Evolutionary conservation across 2,329 filamentous ascomycete species (phyloP).

Genomic region (Grosmannia clavigera): DNA sequence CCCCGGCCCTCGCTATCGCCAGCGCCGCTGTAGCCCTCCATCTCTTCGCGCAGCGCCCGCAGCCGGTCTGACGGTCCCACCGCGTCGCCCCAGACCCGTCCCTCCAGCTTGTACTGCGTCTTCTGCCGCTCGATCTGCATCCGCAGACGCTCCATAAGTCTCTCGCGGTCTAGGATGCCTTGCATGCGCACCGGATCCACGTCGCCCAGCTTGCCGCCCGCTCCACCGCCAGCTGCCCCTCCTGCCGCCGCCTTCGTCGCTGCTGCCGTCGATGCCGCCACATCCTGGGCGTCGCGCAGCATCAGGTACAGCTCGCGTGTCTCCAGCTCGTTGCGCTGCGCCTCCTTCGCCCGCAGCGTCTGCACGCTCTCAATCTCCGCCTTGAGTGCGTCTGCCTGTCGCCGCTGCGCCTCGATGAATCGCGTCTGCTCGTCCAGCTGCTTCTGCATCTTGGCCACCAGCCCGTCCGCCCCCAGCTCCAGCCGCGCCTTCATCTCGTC

Average conservation of each 20-base stretch:
- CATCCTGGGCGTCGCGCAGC: constrained; percentile 93
- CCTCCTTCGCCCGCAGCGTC: constrained; percentile 73
- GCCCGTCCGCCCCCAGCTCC: constrained; percentile 81
- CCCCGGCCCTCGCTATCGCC: constrained; percentile 27
- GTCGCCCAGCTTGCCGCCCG: constrained; percentile 37
- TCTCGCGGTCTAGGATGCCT: constrained; percentile 86
- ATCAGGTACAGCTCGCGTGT: constrained; percentile 95
- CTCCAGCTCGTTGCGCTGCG: constrained; percentile 90
- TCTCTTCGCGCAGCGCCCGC: constrained; percentile 82
- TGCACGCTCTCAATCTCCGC: constrained; percentile 81
- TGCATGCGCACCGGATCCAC: constrained; percentile 68
- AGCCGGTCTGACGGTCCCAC: constrained; percentile 83
- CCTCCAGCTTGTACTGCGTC: constrained; percentile 94
- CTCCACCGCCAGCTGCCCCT: neutral
- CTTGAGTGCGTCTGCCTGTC: constrained; percentile 80
- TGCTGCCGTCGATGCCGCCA: constrained; percentile 72
- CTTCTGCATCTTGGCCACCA: constrained; percentile 85
- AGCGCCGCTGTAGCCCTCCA: constrained; percentile 52
- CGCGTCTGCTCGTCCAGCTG: constrained; percentile 87
- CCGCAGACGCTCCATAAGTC: constrained; percentile 84
- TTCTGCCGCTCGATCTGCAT: constrained; percentile 94
- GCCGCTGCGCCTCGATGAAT: constrained; percentile 77
- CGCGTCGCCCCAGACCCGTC: constrained; percentile 73
- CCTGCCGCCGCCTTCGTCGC: constrained; percentile 2
- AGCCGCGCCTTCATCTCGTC: constrained; percentile 87